Base-by-base conservation (phyloP, 2,329 filamentous ascomycete species). In the Rutstroemia sp. region DNA sequence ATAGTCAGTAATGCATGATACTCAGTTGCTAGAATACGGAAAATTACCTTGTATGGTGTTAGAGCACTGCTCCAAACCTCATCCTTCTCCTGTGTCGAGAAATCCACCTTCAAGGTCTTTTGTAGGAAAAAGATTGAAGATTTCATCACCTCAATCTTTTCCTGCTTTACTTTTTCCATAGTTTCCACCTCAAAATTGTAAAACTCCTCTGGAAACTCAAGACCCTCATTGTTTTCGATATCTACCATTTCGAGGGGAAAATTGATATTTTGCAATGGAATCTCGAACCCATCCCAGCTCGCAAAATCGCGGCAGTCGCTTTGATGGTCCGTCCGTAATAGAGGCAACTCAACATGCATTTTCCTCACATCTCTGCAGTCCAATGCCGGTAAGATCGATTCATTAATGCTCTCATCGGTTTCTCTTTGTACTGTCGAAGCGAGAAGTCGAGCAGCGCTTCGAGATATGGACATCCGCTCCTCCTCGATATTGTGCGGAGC, bases 241-340 rank as follows among this genome's bases (percentile, higher is more conserved):
- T 65, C 60, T 2, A 69, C 57, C 2, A 61, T 30, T 51, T 70
- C 69, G 23, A 66, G 47, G 0, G 68, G 68, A 25, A 70, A 52
- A 25, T 59, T 65, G 4, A 69, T 57, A 58, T 68, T 62, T 51
- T 59, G 39, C 9, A 66, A 44, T 17, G 59, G 58, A 17, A 65
- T 58, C 23, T 69, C 66, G 27, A 68, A 66, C 1, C 54, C 59
- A 6, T 68, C 58, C 47, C 63, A 61, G 21, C 53, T 56, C 7
- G 57, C 63, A 58, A 69, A 70, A 0, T 54, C 48, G 47, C 27
- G 58, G 16, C 59, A 60, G 48, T 71, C 69, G 2, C 50, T 54
- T 42, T 68, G 63, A 34, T 67, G 61, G 40, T 69, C 63, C 16
- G 30, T 67, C 16, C 27, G 58, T 9, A 71, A 51, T 4, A 70